These are phyloP conservation scores for Rusavskia elegans DNA, from an alignment of 495 filamentous ascomycete genomes.

Conservation along the genomic window DNA sequence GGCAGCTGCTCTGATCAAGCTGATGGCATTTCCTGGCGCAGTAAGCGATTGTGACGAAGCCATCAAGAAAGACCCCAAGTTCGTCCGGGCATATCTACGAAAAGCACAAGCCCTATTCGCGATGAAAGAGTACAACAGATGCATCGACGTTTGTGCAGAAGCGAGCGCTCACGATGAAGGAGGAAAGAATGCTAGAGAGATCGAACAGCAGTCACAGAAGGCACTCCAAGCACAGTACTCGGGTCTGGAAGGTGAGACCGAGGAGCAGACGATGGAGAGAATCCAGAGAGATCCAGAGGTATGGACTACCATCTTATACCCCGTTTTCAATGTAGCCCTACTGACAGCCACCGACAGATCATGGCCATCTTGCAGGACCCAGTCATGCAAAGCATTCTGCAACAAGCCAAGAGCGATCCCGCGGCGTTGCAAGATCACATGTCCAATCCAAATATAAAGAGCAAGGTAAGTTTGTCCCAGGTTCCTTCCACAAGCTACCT, in stretches of 20 bases:
- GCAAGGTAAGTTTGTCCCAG: constrained; percentile 27
- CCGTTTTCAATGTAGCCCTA: background rate
- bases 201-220: constrained; percentile 89
- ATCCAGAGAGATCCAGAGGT: constrained; percentile 89
- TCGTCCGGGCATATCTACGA: constrained; percentile 88
- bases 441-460: constrained; percentile 70
- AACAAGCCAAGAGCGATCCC: constrained; percentile 89
- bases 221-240: constrained; percentile 81
- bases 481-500: background rate
- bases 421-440: constrained; percentile 89
- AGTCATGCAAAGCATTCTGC: constrained; percentile 93
- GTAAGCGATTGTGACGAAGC: constrained; percentile 86
- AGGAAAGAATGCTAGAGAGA: constrained; percentile 68
- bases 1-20: constrained; percentile 89
- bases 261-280: constrained; percentile 87
- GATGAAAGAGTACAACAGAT: constrained; percentile 95
- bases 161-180: constrained; percentile 61
- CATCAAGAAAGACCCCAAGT: constrained; percentile 77
- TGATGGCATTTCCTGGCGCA: constrained; percentile 85
- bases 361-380: constrained; percentile 85
- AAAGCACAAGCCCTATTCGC: constrained; percentile 87
- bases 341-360: constrained; percentile 37
- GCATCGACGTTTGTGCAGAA: constrained; percentile 73
- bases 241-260: constrained; percentile 82
- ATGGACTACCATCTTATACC: constrained; percentile 18